Evolutionary conservation across 352 stramenopile species (phyloP).

Genomic region (Phytophthora ohioensis): DNA sequence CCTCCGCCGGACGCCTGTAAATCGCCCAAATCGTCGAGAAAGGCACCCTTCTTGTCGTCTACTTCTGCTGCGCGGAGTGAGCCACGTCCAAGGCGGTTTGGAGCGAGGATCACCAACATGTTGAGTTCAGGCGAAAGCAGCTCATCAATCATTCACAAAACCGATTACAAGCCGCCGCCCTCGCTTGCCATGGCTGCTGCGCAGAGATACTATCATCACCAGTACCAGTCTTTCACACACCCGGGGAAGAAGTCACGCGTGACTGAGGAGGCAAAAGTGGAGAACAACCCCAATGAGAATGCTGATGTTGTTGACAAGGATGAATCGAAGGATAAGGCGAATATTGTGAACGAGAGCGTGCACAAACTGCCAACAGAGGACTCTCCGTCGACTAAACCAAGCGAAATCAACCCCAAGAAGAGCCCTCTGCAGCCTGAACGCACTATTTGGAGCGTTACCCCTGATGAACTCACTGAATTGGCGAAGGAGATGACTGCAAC

Average conservation of each 20-base stretch:
- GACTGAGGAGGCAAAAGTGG: neutral
- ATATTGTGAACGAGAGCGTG: constrained; percentile 7
- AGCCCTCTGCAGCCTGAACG: constrained; percentile 3
- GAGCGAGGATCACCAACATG: constrained; percentile 20
- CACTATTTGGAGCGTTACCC: constrained; percentile 50
- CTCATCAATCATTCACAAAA: neutral
- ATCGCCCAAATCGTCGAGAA: constrained; percentile 8
- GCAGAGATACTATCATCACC: constrained; percentile 32
- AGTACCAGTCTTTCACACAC: constrained; percentile 24
- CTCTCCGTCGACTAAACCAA: neutral
- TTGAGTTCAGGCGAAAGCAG: neutral
- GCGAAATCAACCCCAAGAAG: neutral
- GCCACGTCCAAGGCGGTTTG: constrained; percentile 17
- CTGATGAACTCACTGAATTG: constrained; percentile 40
- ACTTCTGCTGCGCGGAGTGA: constrained; percentile 5
- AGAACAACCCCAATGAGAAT: neutral
- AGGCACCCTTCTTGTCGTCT: neutral
- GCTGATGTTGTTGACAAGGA: too few species aligned
- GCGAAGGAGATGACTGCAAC: constrained; percentile 22
- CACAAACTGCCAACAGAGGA: neutral
- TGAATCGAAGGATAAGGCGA: neutral
- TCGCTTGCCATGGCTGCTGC: constrained; percentile 2
- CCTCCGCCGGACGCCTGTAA: constrained; percentile 30
- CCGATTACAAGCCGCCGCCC: constrained; percentile 12
- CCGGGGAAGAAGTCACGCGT: constrained; percentile 2